Evolutionary conservation across 2,329 filamentous ascomycete species (phyloP), one percentile per base, ranked within the genome.

Genomic region (Diatrype stigma): DNA sequence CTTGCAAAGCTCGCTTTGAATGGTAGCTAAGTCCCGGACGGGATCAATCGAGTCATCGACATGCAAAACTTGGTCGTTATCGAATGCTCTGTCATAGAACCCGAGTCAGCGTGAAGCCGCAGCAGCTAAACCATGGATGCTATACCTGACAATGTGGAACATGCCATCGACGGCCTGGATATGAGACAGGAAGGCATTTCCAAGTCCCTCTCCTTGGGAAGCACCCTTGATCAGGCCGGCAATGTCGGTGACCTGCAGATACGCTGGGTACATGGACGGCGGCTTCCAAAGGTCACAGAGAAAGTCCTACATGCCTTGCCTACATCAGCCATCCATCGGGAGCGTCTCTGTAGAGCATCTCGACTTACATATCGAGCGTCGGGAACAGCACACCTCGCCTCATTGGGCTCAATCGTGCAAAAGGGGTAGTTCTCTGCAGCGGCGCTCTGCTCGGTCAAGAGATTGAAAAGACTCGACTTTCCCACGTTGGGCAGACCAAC

Each of bases 41-140:
- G 72, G 72, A 55, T 74, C 72, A 48, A 74, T 72, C 7, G 70
- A 73, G 57, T 75, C 72, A 52, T 74, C 72, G n/a, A 75, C 72
- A 42, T 75, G 72, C 49, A 75, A 54, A 14, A 75, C 71, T 49
- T 75, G 66, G 48, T 74, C 69, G 46, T 74, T 74, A 42, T 74
- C 72, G 49, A 74, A 74, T 3, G 72, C 72, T 56, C 69, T 66
- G 37, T 37, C 34, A 37, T 37, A 37, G n/a, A 37, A 12, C 16
- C n/a, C 34, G 34, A 37, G 34, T 37, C n/a, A 37, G 34, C 6
- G 34, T 37, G 34, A 37, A 37, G 12, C 6, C 14, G 34, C 34
- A 17, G 34, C 34, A 37, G 34, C n/a, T 37, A 7, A 37, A 12
- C n/a, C 34, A 37, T 37, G 34, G 6, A 37, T 17, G n/a, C 34